Evolutionary conservation across 441 rosid species (phyloP).

Genomic region (Oxalis stricta): DNA sequence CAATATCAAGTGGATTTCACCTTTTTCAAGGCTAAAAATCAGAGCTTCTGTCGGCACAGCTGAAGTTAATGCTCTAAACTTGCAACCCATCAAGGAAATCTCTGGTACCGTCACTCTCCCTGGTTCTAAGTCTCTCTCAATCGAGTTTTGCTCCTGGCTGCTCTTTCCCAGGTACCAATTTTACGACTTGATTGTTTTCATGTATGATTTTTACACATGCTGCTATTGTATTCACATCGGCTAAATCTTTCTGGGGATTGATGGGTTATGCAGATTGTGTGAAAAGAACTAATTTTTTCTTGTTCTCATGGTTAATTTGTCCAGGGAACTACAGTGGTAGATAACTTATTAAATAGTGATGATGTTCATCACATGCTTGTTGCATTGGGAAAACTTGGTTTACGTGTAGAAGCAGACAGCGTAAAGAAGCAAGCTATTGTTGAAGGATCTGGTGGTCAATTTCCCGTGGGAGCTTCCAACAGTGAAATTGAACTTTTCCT

Average conservation of each 20-base stretch:
- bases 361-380: conserved; percentile 87
- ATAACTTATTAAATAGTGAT: conserved; percentile 85
- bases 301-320: neutral
- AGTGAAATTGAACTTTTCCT: conserved; percentile 66
- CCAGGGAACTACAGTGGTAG: conserved; percentile 81
- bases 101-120: conserved; percentile 77
- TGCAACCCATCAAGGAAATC: conserved; percentile 78
- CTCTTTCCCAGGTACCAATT: conserved; percentile 63
- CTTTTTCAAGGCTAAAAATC: no score
- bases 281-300: no score
- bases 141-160: conserved; percentile 87
- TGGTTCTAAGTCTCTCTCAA: conserved; percentile 86
- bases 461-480: conserved; percentile 58
- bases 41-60: conserved; percentile 56
- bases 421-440: conserved; percentile 50
- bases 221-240: no score
- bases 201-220: no score
- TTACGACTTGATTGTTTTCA: neutral
- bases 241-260: no score
- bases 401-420: conserved; percentile 45
- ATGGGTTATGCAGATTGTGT: no score
- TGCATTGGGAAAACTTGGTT: conserved; percentile 67
- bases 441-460: conserved; percentile 79
- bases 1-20: no score
- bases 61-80: conserved; percentile 52